Conservation (phyloP, 371 early-diverging fungal genomes). For the Syncephalastrum monosporum region DNA sequence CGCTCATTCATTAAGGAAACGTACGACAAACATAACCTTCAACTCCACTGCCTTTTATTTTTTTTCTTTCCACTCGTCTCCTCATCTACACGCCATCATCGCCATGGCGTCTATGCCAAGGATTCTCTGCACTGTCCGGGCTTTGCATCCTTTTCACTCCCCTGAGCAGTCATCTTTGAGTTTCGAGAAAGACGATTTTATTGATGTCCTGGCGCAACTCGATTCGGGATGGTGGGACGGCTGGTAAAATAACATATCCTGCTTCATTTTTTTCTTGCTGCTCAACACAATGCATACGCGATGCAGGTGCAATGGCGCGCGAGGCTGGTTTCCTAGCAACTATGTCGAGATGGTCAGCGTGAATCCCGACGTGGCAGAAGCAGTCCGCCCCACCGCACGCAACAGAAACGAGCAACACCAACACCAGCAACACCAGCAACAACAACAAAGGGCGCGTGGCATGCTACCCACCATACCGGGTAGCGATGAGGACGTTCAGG, state of each 20-base stretch:
- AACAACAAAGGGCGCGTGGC: no score
- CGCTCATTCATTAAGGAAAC: no score
- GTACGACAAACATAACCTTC: no score
- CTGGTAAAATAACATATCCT: conserved; percentile 24
- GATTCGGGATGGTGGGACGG: conserved; percentile 96
- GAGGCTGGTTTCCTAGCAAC: conserved; percentile 90
- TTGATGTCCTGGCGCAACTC: conserved; percentile 79
- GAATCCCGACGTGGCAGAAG: conserved; percentile 13
- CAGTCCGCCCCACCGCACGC: conserved; percentile 11
- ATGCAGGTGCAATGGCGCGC: conserved; percentile 49
- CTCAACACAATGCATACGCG: neutral
- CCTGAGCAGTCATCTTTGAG: conserved; percentile 68
- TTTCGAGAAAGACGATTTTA: conserved; percentile 75
- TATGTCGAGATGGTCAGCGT: conserved; percentile 59
- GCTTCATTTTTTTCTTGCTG: neutral
- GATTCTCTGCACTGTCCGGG: conserved; percentile 47
- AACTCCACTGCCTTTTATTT: neutral
- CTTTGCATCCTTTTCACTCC: conserved; percentile 78
- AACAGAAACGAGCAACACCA: neutral
- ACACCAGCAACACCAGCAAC: no score
- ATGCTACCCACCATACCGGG: no score
- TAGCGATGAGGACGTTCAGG: no score
- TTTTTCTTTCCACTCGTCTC: conserved; percentile 3
- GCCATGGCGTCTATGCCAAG: conserved; percentile 22
- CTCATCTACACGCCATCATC: conserved; percentile 2